Base-by-base conservation (phyloP, 129 eudicot genomes). In the Calendula officinalis region DNA sequence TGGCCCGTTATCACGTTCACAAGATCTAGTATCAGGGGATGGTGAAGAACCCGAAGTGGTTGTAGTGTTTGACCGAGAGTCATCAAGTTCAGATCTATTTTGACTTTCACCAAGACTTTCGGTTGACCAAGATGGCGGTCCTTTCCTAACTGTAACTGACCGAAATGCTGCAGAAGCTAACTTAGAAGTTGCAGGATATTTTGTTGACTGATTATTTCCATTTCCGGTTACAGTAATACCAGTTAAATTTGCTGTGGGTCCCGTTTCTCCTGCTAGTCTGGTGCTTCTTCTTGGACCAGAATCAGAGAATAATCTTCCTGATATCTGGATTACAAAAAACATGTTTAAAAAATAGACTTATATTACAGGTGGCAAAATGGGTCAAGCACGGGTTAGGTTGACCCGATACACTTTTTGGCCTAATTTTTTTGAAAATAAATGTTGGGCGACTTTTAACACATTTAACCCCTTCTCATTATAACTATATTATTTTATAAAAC, bases 281-380 rank as follows among this genome's bases (percentile, higher is more conserved):
- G 85, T 81, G 77, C 95, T 94, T 67, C 99, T 79, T 71, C 99
- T 84, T 36, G 96, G 90, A 51, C 92, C 90, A 44, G 97, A 94
- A 86, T 94, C 99, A 50, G 95, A 77, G 74, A 94, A 94, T 48
- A 94, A 78, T 74, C 95, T 94, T 74, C 96, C 99, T 55, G 99
- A 94, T 70, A 94, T 85, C 99, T 92, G 82, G 68, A 52, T 6
- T 49, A 64, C 61, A 49, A 13, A 40, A 61, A 43, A 36, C n/a
- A n/a, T n/a, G n/a, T n/a, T n/a, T n/a, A n/a, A n/a, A n/a, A 1
- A 22, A 2, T 22, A 22, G 1, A 22, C 2, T 22, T 0, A 22
- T 22, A 22, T 22, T 22, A 22, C 30, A 22, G 30, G 30, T 22
- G 30, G 30, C 30, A 22, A 22, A 22, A 22, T 22, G 30, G 30